Conservation (phyloP, 257 asterid genomes). For the Solanum medicagineum region DNA sequence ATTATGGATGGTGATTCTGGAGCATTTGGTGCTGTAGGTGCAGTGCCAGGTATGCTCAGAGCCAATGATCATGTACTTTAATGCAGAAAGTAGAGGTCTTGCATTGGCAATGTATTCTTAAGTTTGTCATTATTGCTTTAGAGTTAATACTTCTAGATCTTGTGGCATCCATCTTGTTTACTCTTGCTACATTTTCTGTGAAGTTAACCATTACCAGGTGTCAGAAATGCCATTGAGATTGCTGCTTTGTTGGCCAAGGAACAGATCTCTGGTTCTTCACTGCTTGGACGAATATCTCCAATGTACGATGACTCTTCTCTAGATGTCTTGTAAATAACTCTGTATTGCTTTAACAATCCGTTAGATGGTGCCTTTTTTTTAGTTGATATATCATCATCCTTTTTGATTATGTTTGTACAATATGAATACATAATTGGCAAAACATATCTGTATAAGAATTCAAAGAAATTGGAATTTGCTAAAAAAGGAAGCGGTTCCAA, state of each 20-base stretch:
- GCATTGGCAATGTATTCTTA: not conserved
- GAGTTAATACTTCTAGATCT: not conserved
- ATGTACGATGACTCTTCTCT: slow-evolving; percentile 45
- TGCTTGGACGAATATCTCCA: slow-evolving; percentile 84
- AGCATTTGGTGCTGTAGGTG: slow-evolving; percentile 95
- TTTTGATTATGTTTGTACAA: not conserved
- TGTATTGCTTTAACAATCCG: not conserved
- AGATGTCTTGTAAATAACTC: not conserved
- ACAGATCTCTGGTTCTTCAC: slow-evolving; percentile 63
- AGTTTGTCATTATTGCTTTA: not conserved
- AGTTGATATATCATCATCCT: not conserved
- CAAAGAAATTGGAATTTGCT: not conserved
- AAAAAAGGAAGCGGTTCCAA: not conserved
- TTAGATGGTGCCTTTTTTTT: not conserved
- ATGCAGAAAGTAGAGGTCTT: not conserved
- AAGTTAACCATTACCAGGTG: slow-evolving; percentile 79
- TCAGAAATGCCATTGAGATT: slow-evolving; percentile 76
- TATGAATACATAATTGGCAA: not conserved
- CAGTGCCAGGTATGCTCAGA: slow-evolving; percentile 61
- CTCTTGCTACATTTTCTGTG: slow-evolving; percentile 33
- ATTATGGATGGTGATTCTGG: slow-evolving; percentile 87
- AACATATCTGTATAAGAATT: not conserved
- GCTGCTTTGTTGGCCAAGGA: slow-evolving; percentile 84
- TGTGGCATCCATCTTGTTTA: slow-evolving; percentile 23
- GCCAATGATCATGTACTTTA: not conserved